A percentile compares a stretch with the other conserved stretches of the same genome.
These are phyloP conservation scores for Pulveroboletus frians DNA, from an alignment of 768 basidiomycete species.

Conservation along the genomic window DNA sequence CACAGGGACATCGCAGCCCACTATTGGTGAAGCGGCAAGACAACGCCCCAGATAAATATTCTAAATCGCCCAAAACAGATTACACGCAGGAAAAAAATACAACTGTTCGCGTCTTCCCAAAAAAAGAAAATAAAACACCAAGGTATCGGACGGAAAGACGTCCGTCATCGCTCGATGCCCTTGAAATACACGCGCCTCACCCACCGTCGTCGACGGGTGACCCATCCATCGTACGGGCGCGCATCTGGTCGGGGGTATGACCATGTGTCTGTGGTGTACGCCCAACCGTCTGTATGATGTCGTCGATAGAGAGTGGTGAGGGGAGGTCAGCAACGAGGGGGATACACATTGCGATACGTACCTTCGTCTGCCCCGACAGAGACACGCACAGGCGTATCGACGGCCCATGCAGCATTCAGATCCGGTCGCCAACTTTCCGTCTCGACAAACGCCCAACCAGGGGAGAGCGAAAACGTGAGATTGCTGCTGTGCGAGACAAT, in stretches of 20 bases:
- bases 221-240: slow-evolving; percentile 40
- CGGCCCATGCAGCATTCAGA: slow-evolving; percentile 52
- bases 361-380: slow-evolving; percentile 26
- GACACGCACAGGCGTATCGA: slow-evolving; percentile 1
- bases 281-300: slow-evolving; percentile 52
- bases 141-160: background rate
- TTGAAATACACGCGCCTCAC: slow-evolving; percentile 51
- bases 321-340: background rate
- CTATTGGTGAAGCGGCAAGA: too few species aligned
- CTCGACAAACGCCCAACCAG: slow-evolving; percentile 69
- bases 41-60: too few species aligned
- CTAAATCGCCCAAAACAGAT: too few species aligned
- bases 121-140: too few species aligned
- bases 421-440: slow-evolving; percentile 78
- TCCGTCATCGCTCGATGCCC: background rate
- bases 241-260: slow-evolving; percentile 39
- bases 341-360: background rate
- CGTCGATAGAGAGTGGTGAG: too few species aligned
- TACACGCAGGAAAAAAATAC: too few species aligned
- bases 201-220: slow-evolving; percentile 71
- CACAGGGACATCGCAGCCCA: too few species aligned
- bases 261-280: slow-evolving; percentile 79
- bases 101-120: too few species aligned
- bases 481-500: slow-evolving; percentile 54
- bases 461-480: slow-evolving; percentile 71